Evolutionary conservation across 768 basidiomycete genomes (phyloP).

Genomic region (Amanita brunnescens): DNA sequence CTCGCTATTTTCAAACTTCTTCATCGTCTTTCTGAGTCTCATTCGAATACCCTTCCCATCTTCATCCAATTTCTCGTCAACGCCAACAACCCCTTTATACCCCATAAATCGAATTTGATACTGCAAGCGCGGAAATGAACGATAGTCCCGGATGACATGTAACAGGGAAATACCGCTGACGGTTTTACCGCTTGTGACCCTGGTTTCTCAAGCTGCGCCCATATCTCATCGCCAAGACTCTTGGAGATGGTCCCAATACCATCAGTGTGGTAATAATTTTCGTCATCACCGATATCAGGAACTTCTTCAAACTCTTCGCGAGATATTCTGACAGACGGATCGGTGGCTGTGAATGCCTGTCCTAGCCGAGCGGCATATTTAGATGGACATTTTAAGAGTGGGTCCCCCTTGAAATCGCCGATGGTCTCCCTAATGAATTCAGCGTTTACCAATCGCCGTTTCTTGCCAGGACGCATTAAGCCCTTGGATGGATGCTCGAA

Average conservation of each 20-base stretch:
- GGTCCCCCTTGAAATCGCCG: slow-evolving; percentile 54
- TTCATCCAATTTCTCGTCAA: slow-evolving; percentile 48
- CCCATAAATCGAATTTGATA: slow-evolving; percentile 81
- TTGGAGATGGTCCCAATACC: slow-evolving; percentile 75
- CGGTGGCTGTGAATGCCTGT: slow-evolving; percentile 79
- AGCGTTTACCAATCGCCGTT: slow-evolving; percentile 34
- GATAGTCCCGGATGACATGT: background rate
- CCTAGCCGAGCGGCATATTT: slow-evolving; percentile 78
- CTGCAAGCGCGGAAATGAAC: slow-evolving; percentile 20
- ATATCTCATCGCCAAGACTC: slow-evolving; percentile 49
- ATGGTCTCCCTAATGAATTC: slow-evolving; percentile 50
- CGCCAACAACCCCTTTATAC: slow-evolving; percentile 71
- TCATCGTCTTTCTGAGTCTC: slow-evolving; percentile 66
- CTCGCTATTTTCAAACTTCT: slow-evolving; percentile 54
- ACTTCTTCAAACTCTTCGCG: slow-evolving; percentile 56
- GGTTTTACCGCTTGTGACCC: slow-evolving; percentile 34
- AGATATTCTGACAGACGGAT: slow-evolving; percentile 54
- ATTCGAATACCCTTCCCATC: slow-evolving; percentile 46
- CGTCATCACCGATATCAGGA: slow-evolving; percentile 39
- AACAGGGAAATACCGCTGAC: slow-evolving; percentile 42
- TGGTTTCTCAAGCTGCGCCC: slow-evolving; percentile 39
- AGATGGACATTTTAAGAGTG: slow-evolving; percentile 50
- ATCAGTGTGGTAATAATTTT: slow-evolving; percentile 57
- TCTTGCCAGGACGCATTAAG: background rate
- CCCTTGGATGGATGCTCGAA: slow-evolving; percentile 35